Percentiles rank a stretch among this genome's conserved stretches.
These are phyloP conservation scores for Pythium dissotocum DNA, from an alignment of 352 stramenopile species.

Conservation along the genomic window DNA sequence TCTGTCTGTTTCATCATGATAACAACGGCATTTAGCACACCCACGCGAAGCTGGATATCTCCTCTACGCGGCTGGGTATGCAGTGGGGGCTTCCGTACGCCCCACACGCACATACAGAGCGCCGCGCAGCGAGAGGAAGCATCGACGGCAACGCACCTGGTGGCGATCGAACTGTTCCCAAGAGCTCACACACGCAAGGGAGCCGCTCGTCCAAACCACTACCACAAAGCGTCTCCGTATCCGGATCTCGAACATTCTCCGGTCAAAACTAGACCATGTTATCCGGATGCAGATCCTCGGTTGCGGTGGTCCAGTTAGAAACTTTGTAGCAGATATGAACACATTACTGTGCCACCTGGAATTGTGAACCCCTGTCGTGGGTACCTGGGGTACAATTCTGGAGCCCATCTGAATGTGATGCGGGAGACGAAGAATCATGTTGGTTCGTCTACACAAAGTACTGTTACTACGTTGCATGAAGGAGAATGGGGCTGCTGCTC, in stretches of 20 bases:
- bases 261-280: background rate
- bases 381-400: background rate
- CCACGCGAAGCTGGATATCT: background rate
- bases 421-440: constrained; percentile 7
- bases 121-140: constrained; percentile 7
- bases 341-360: background rate
- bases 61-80: background rate
- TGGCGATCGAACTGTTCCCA: constrained; percentile 35
- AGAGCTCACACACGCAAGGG: constrained; percentile 28
- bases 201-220: constrained; percentile 30
- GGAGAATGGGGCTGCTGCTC: constrained; percentile 2
- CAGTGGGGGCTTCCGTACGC: background rate
- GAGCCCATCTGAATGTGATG: background rate
- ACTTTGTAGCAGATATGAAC: constrained; percentile 15
- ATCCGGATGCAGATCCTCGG: constrained; percentile 29
- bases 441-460: constrained; percentile 7
- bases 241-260: constrained; percentile 23
- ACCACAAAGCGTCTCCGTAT: constrained; percentile 33
- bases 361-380: background rate
- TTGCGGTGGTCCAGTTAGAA: constrained; percentile 34
- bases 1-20: background rate
- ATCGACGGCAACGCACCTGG: constrained; percentile 22
- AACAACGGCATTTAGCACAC: background rate
- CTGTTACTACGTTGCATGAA: constrained; percentile 6
- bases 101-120: background rate